Evolutionary conservation across 331 rosid genomes (phyloP).

Genomic region (Ulmus americana): DNA sequence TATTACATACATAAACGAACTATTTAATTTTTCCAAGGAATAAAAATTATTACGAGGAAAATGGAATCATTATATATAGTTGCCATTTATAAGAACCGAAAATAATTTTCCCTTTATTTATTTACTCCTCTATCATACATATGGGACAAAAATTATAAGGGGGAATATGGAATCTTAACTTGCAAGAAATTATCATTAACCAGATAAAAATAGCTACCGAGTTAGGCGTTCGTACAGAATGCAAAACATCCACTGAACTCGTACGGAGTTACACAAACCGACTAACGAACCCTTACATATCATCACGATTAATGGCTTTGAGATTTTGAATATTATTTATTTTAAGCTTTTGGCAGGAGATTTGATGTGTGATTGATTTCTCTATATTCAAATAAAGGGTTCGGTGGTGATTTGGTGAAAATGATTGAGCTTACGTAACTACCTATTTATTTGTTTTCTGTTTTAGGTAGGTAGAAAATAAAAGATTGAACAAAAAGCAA

Average conservation of each 20-base stretch:
- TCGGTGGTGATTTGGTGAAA: conserved; percentile 14
- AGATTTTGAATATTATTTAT: background rate
- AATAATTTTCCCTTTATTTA: too few species aligned
- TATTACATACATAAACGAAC: background rate
- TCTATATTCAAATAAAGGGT: background rate
- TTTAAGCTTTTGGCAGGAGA: background rate
- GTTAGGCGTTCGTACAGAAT: background rate
- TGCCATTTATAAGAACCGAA: too few species aligned
- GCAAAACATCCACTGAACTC: background rate
- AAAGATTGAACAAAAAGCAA: background rate
- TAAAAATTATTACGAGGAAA: background rate
- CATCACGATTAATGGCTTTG: background rate
- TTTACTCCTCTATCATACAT: too few species aligned
- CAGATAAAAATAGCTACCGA: background rate
- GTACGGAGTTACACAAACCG: background rate
- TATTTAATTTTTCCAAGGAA: background rate
- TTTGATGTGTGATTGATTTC: conserved; percentile 22
- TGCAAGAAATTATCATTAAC: background rate
- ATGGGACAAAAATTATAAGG: background rate
- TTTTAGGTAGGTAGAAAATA: background rate
- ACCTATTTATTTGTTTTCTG: too few species aligned
- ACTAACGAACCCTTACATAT: too few species aligned
- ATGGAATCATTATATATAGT: background rate
- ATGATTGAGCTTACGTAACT: too few species aligned
- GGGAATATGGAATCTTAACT: background rate